Conservation (phyloP, 2,329 filamentous ascomycete genomes). For the Calonectria ilicicola region DNA sequence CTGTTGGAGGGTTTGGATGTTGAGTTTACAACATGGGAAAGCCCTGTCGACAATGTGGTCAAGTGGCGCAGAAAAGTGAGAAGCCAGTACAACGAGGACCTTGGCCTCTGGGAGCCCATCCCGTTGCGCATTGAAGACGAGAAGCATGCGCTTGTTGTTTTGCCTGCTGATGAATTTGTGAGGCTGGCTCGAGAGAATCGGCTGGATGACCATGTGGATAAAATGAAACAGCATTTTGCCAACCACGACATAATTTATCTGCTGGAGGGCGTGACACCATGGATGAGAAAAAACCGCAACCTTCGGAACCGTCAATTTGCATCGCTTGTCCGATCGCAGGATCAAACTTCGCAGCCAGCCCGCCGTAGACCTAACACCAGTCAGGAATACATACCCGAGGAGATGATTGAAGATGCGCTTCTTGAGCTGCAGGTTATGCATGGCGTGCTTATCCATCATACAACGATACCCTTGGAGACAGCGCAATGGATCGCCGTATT, state of each 20-base stretch:
- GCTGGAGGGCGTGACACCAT: constrained; percentile 75
- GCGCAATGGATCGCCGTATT: constrained; percentile 80
- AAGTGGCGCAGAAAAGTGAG: constrained; percentile 77
- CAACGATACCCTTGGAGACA: constrained; percentile 68
- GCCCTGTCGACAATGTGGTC: constrained; percentile 64
- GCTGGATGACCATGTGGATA: constrained; percentile 69
- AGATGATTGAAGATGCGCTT: constrained; percentile 77
- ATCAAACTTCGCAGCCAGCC: constrained; percentile 40
- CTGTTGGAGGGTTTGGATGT: constrained; percentile 65
- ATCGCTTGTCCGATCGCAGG: constrained; percentile 68
- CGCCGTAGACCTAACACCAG: constrained; percentile 53
- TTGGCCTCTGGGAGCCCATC: constrained; percentile 75
- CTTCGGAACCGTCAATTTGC: constrained; percentile 76
- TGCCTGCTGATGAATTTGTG: constrained; percentile 75
- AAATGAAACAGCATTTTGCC: constrained; percentile 66
- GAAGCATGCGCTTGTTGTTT: constrained; percentile 70
- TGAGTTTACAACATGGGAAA: constrained; percentile 58
- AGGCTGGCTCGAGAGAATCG: constrained; percentile 64
- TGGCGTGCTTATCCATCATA: constrained; percentile 77
- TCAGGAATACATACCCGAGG: constrained; percentile 71
- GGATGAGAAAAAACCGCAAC: constrained; percentile 77
- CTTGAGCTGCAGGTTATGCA: constrained; percentile 78
- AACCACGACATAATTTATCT: constrained; percentile 73
- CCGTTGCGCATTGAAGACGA: constrained; percentile 65
- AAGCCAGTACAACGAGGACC: constrained; percentile 70